phyloP scores from a whole-genome alignment of 2,329 filamentous ascomycete genomes.

The Beauveria asiatica region DNA sequence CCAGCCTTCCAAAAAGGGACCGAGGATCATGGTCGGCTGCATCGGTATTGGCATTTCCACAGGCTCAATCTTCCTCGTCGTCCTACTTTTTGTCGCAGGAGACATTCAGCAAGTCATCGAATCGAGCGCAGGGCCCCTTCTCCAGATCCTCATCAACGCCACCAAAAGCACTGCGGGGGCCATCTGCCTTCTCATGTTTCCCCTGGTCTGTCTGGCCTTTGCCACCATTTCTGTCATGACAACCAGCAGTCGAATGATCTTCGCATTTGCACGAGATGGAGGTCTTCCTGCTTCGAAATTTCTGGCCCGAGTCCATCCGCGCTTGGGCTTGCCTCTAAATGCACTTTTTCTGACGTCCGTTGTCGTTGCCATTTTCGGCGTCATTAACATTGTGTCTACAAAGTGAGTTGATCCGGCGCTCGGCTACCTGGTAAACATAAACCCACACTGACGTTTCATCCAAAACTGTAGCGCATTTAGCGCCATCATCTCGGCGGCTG shows the following conservation, averaged over 20 bases:
- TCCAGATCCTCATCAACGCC: conserved; percentile 55
- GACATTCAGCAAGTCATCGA: conserved; percentile 47
- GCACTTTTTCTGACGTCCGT: conserved; percentile 51
- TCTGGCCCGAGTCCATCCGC: conserved; percentile 53
- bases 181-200: conserved; percentile 58
- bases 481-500: conserved; percentile 61
- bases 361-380: conserved; percentile 59
- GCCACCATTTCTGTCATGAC: conserved; percentile 57
- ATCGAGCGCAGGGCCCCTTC: conserved; percentile 47
- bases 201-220: conserved; percentile 55
- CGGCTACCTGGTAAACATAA: too few relatives aligned
- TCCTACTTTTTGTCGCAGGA: conserved; percentile 55
- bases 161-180: conserved; percentile 53
- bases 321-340: conserved; percentile 57
- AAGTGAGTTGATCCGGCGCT: conserved; percentile 17
- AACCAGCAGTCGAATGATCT: conserved; percentile 57
- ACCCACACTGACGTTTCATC: not conserved
- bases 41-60: conserved; percentile 55
- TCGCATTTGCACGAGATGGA: conserved; percentile 56
- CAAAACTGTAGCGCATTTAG: conserved; percentile 52
- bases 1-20: conserved; percentile 21
- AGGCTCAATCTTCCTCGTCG: conserved; percentile 53
- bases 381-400: conserved; percentile 59
- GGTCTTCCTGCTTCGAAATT: conserved; percentile 54
- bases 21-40: conserved; percentile 40